Conservation (phyloP, 306 rosid genomes). For the Urtica urens region DNA sequence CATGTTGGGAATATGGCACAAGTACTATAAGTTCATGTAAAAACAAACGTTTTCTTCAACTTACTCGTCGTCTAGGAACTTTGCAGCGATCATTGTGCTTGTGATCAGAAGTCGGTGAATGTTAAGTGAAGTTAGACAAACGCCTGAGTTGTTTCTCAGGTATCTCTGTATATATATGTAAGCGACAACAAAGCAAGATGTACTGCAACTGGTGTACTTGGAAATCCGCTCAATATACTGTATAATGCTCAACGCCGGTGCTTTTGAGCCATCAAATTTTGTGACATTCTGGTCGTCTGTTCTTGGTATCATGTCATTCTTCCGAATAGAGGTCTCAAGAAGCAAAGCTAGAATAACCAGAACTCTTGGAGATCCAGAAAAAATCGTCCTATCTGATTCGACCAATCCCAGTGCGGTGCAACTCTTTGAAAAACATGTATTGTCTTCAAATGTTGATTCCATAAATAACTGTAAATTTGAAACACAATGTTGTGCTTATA, state of each 20-base stretch:
- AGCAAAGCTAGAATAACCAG: slow-evolving; percentile 20
- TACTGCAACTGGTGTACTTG: slow-evolving; percentile 45
- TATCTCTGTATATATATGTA: slow-evolving; percentile 58
- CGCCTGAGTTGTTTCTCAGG: slow-evolving; percentile 18
- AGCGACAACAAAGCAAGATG: slow-evolving; percentile 49
- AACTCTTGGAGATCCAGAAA: slow-evolving; percentile 20
- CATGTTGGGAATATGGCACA: too few relatives aligned
- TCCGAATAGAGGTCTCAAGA: slow-evolving; percentile 33
- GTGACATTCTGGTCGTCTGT: slow-evolving; percentile 23
- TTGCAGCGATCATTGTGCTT: slow-evolving; percentile 44
- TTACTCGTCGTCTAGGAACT: slow-evolving; percentile 43
- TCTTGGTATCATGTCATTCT: slow-evolving; percentile 27
- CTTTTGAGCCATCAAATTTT: slow-evolving; percentile 40
- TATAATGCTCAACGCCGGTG: slow-evolving; percentile 38
- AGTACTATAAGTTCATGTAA: too few relatives aligned
- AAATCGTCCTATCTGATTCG: slow-evolving; percentile 1
- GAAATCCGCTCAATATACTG: slow-evolving; percentile 46
- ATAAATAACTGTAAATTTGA: slow-evolving; percentile 3
- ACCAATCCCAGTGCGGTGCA: slow-evolving; percentile 21
- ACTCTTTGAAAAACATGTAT: slow-evolving; percentile 8
- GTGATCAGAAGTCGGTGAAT: slow-evolving; percentile 61
- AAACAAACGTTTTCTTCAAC: too few relatives aligned
- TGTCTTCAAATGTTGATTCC: slow-evolving; percentile 13
- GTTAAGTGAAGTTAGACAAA: slow-evolving; percentile 43
- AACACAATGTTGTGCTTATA: not conserved